These are phyloP conservation scores for Coemansia sp. DNA, from an alignment of 192 early-diverging fungal genomes.

Conservation along the genomic window DNA sequence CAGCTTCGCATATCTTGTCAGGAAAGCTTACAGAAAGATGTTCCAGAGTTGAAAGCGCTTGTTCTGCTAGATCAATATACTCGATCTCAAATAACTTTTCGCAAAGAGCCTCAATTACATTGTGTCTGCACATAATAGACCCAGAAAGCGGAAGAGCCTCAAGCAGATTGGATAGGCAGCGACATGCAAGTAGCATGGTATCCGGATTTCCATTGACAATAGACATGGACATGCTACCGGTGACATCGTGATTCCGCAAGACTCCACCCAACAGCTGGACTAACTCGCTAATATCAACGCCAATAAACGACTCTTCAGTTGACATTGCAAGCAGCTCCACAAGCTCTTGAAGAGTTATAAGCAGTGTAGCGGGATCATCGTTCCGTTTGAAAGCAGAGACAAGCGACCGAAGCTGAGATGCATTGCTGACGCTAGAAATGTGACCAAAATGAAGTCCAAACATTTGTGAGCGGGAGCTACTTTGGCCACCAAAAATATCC, in stretches of 20 bases:
- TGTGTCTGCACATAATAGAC: conserved; percentile 65
- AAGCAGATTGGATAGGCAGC: conserved; percentile 87
- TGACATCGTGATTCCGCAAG: conserved; percentile 58
- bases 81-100: conserved; percentile 80
- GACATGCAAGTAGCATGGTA: conserved; percentile 85
- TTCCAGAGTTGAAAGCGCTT: conserved; percentile 73
- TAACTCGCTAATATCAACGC: conserved; percentile 68
- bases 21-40: conserved; percentile 60
- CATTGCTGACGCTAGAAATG: conserved; percentile 20
- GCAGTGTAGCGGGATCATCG: conserved; percentile 65
- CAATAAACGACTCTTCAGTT: conserved; percentile 68
- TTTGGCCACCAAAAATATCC: conserved; percentile 10
- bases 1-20: conserved; percentile 50
- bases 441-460: conserved; percentile 24
- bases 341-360: conserved; percentile 87
- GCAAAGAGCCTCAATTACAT: conserved; percentile 69
- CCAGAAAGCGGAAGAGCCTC: conserved; percentile 79
- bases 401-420: conserved; percentile 60
- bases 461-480: background rate
- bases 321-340: conserved; percentile 75
- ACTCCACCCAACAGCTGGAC: conserved; percentile 63
- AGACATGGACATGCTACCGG: conserved; percentile 32
- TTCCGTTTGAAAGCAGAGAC: conserved; percentile 59
- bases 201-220: conserved; percentile 58
- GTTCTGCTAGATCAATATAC: conserved; percentile 93